These are phyloP conservation scores for Melampsora occidentalis DNA, from an alignment of 1,284 basidiomycete species.

Conservation along the genomic window DNA sequence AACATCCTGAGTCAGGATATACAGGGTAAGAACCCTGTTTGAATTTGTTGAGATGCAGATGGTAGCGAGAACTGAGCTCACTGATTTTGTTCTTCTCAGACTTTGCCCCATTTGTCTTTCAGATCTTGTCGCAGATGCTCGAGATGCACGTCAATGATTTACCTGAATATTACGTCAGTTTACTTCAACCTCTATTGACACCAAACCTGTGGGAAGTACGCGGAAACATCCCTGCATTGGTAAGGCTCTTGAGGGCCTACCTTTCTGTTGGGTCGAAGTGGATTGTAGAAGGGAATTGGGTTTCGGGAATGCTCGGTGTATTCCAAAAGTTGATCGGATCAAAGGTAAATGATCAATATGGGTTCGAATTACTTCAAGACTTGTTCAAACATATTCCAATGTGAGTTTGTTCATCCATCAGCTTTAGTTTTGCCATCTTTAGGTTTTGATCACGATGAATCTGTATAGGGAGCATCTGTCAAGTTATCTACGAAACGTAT, in stretches of 20 bases:
- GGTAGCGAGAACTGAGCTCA: too few relatives aligned
- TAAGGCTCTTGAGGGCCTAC: slow-evolving; percentile 82
- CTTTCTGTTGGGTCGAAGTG: slow-evolving; percentile 67
- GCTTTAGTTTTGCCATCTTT: neutral
- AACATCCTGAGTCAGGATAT: slow-evolving; percentile 87
- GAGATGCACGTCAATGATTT: slow-evolving; percentile 68
- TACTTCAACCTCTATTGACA: slow-evolving; percentile 80
- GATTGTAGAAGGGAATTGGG: slow-evolving; percentile 72
- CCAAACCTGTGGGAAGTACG: slow-evolving; percentile 88
- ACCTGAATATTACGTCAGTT: slow-evolving; percentile 72
- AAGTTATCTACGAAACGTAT: slow-evolving; percentile 71
- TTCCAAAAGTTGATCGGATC: slow-evolving; percentile 86
- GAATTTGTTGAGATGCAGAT: too few relatives aligned
- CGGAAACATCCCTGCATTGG: slow-evolving; percentile 91
- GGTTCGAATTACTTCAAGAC: slow-evolving; percentile 81
- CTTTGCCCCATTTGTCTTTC: slow-evolving; percentile 96
- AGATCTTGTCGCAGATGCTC: slow-evolving; percentile 92
- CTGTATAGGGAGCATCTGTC: slow-evolving; percentile 63
- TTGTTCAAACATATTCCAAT: slow-evolving; percentile 63
- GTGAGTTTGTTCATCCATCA: neutral
- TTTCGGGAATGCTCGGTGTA: slow-evolving; percentile 78
- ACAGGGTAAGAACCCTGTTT: slow-evolving; percentile 63
- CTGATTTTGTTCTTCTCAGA: slow-evolving; percentile 59
- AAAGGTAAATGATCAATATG: slow-evolving; percentile 84
- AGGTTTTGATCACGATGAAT: neutral